Percentiles rank a stretch among this genome's conserved stretches.
phyloP scores from a whole-genome alignment of 768 basidiomycete species.

The Amanita brunnescens region DNA sequence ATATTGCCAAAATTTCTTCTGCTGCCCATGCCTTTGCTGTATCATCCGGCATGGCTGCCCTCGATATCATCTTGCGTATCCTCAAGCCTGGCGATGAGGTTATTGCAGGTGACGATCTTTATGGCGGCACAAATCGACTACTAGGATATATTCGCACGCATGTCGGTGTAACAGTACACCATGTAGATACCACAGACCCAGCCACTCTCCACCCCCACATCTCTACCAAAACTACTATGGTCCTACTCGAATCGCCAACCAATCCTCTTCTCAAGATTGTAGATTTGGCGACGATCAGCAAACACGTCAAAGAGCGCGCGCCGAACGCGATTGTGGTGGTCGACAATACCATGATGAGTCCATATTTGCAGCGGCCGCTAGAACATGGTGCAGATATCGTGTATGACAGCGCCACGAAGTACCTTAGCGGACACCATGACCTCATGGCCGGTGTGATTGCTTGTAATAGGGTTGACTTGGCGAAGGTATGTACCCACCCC shows the following conservation, averaged over 20 bases:
- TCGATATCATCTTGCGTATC: constrained; percentile 89
- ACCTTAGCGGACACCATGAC: constrained; percentile 96
- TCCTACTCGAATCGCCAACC: constrained; percentile 93
- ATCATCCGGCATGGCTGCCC: constrained; percentile 96
- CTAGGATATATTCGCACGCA: constrained; percentile 83
- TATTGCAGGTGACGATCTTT: constrained; percentile 94
- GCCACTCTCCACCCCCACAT: constrained; percentile 53
- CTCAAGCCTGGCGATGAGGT: constrained; percentile 95
- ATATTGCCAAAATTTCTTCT: constrained; percentile 94
- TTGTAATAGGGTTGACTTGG: constrained; percentile 86
- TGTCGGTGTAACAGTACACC: constrained; percentile 82
- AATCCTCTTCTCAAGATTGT: constrained; percentile 95
- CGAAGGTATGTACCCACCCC: constrained; percentile 47
- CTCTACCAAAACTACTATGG: constrained; percentile 81
- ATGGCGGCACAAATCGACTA: constrained; percentile 95
- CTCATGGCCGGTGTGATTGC: constrained; percentile 96
- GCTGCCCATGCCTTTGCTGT: constrained; percentile 86
- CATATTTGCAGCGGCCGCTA: constrained; percentile 90
- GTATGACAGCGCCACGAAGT: constrained; percentile 97
- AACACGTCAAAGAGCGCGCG: constrained; percentile 74
- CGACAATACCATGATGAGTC: constrained; percentile 99
- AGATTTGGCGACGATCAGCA: constrained; percentile 78
- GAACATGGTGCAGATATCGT: constrained; percentile 96
- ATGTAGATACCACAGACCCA: constrained; percentile 87
- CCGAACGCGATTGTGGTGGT: constrained; percentile 80